These are phyloP conservation scores for Diatrype stigma DNA, from an alignment of 2,329 filamentous ascomycete genomes.

Conservation along the genomic window DNA sequence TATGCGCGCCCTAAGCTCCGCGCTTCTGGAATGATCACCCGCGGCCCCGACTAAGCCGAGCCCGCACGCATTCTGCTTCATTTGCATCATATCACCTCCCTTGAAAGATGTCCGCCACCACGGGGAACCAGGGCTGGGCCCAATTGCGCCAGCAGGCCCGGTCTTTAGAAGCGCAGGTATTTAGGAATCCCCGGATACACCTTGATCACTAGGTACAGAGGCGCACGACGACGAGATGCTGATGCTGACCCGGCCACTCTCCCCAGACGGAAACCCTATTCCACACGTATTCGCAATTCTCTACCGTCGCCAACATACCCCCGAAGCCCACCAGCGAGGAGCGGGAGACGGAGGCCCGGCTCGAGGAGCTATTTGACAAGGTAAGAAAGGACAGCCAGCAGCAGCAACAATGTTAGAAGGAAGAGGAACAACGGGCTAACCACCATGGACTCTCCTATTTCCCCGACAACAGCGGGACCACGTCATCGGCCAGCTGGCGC, in stretches of 20 bases:
- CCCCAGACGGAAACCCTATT: constrained; percentile 76
- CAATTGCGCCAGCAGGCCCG: constrained; percentile 91
- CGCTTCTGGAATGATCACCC: not conserved
- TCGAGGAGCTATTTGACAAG: constrained; percentile 81
- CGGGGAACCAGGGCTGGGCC: constrained; percentile 72
- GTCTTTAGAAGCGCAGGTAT: constrained; percentile 83
- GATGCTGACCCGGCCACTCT: not conserved
- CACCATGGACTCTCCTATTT: no score
- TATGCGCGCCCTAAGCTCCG: not conserved
- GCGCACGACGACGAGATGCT: not conserved
- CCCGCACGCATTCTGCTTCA: not conserved
- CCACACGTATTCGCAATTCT: constrained; percentile 87
- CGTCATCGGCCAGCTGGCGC: constrained; percentile 75
- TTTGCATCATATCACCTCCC: not conserved
- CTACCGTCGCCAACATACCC: constrained; percentile 72
- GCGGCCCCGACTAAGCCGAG: not conserved
- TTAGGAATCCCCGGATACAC: constrained; percentile 5
- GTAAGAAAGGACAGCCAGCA: no score
- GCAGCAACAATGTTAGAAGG: no score
- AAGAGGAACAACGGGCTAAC: no score
- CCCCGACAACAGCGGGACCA: constrained; percentile 64
- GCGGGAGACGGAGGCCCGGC: constrained; percentile 68
- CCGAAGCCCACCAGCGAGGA: constrained; percentile 84
- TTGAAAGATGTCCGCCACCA: constrained; percentile 44
- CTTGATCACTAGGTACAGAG: not conserved